These are phyloP conservation scores for Rhizoctonia solani DNA, from an alignment of 1,284 basidiomycete species.

Conservation along the genomic window DNA sequence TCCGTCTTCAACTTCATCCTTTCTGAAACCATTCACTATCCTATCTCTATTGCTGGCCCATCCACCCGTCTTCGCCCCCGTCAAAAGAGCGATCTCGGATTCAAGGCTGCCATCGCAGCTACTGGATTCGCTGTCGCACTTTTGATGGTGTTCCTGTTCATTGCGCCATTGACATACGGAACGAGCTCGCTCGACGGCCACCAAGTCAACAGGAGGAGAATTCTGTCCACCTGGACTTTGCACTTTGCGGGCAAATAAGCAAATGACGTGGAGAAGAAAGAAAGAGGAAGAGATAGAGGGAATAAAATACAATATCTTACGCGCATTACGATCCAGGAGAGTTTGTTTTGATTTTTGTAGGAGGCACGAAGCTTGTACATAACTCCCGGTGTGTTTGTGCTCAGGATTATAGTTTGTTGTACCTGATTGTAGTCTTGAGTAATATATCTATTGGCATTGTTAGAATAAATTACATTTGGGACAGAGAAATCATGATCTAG, in stretches of 20 bases:
- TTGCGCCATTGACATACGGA: constrained; percentile 90
- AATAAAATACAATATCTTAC: background rate
- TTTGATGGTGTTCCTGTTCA: constrained; percentile 71
- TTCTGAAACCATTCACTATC: constrained; percentile 92
- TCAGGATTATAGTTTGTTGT: constrained; percentile 26
- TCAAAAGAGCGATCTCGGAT: constrained; percentile 72
- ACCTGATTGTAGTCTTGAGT: constrained; percentile 6
- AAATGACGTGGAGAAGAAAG: background rate
- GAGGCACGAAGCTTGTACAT: background rate
- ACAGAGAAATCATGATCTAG: too few species aligned
- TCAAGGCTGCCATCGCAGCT: constrained; percentile 62
- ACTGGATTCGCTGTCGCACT: constrained; percentile 61
- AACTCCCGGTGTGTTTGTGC: too few species aligned
- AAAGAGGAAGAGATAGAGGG: background rate
- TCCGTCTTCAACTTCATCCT: constrained; percentile 90
- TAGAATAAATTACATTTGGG: background rate
- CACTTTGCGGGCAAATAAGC: constrained; percentile 65
- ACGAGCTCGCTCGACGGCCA: constrained; percentile 86
- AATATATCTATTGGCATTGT: constrained; percentile 3
- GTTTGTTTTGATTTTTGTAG: too few species aligned
- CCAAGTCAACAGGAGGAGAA: constrained; percentile 68
- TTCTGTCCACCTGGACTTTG: constrained; percentile 78
- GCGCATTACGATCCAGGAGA: too few species aligned
- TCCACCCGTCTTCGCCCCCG: constrained; percentile 62
- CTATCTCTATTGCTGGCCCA: constrained; percentile 72